These are phyloP conservation scores for Apiotrichum porosum DNA, from an alignment of 1,284 basidiomycete genomes.

Conservation along the genomic window DNA sequence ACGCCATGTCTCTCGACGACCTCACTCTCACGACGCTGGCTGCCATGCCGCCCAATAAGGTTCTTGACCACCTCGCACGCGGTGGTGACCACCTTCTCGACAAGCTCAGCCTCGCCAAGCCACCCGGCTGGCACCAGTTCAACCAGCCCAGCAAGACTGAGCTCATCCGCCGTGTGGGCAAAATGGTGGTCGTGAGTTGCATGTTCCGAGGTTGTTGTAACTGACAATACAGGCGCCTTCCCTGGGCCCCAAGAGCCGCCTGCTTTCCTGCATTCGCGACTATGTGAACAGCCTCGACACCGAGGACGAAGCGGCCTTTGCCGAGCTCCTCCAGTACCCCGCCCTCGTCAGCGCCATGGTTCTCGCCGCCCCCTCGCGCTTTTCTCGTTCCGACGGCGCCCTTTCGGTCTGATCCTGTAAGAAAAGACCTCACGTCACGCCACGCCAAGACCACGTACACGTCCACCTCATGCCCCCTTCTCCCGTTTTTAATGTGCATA, in stretches of 20 bases:
- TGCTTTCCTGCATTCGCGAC: slow-evolving; percentile 1
- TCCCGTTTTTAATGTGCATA: too few relatives aligned
- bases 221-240: too few relatives aligned
- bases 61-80: not conserved
- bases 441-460: too few relatives aligned
- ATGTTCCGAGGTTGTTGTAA: too few relatives aligned
- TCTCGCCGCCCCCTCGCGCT: not conserved
- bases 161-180: slow-evolving; percentile 4
- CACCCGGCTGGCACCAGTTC: not conserved
- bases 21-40: slow-evolving; percentile 4
- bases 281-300: slow-evolving; percentile 8
- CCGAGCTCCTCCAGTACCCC: slow-evolving; percentile 6
- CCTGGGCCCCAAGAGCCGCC: not conserved
- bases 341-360: slow-evolving; percentile 7
- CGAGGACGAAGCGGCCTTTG: slow-evolving; percentile 9
- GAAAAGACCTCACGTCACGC: not conserved
- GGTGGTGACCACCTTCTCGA: not conserved
- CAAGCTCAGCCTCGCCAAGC: not conserved
- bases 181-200: not conserved
- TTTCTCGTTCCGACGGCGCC: not conserved
- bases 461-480: too few relatives aligned
- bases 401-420: not conserved
- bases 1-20: not conserved
- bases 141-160: slow-evolving; percentile 2
- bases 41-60: slow-evolving; percentile 1